Percentiles rank a stretch among this genome's conserved stretches.
phyloP scores from a whole-genome alignment of 2,329 filamentous ascomycete genomes.

The Calonectria naviculata region DNA sequence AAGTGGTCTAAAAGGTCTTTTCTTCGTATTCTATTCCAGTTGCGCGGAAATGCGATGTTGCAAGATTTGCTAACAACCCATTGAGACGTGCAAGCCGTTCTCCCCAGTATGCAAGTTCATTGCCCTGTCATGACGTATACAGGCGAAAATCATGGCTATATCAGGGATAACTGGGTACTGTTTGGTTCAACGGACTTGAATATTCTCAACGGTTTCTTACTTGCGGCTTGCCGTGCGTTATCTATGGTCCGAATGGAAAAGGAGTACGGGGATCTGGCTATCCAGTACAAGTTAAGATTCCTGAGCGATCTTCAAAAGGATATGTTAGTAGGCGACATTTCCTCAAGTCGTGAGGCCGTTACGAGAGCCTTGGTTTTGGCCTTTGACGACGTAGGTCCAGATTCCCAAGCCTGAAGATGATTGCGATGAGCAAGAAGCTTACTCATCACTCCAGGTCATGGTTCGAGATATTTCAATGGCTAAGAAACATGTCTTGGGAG shows the following conservation, averaged over 20 bases:
- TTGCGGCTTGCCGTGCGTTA: conserved; percentile 22
- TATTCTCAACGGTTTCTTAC: conserved; percentile 24
- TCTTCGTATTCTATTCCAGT: not conserved
- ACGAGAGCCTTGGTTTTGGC: conserved; percentile 19
- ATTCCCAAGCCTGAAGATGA: no score
- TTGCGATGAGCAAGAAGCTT: not conserved
- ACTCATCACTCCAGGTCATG: conserved; percentile 12
- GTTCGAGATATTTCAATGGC: conserved; percentile 21
- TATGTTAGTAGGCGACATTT: not conserved
- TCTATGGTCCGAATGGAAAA: not conserved
- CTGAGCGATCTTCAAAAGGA: conserved; percentile 11
- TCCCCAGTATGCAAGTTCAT: conserved; percentile 14
- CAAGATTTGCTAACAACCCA: not conserved
- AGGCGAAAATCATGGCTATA: not conserved
- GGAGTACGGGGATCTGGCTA: conserved; percentile 13
- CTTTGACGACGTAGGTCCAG: conserved; percentile 21
- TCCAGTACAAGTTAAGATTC: conserved; percentile 23
- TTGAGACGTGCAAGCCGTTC: conserved; percentile 16
- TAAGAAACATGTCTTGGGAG: conserved; percentile 14
- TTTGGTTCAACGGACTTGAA: conserved; percentile 18
- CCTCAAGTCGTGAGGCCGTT: conserved; percentile 5
- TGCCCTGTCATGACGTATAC: conserved; percentile 20
- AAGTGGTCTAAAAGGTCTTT: not conserved
- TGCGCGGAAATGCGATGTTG: not conserved
- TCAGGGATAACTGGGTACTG: conserved; percentile 22